Evolutionary conservation across 2,329 filamentous ascomycete genomes (phyloP).

Genomic region (Cladophialophora carrionii): DNA sequence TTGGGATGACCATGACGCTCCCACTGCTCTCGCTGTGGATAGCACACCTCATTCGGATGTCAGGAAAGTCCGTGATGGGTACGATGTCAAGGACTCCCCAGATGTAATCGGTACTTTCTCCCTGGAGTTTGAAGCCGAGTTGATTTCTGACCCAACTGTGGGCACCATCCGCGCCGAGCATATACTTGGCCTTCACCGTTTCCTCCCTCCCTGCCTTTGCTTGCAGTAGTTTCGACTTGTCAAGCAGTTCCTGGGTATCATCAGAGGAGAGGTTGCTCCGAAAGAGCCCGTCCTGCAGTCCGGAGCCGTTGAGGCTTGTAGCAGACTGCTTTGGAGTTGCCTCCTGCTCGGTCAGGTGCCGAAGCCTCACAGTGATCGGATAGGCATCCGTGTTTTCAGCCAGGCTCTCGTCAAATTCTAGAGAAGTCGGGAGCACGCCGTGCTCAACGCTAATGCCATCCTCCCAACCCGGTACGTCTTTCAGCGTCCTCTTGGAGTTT

Average conservation of each 20-base stretch:
- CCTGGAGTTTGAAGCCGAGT: conserved; percentile 60
- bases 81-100: conserved; percentile 58
- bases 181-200: conserved; percentile 43
- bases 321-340: conserved; percentile 55
- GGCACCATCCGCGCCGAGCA: conserved; percentile 71
- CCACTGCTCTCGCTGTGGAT: conserved; percentile 62
- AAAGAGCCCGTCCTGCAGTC: conserved; percentile 59
- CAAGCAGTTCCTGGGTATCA: conserved; percentile 60
- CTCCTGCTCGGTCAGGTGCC: conserved; percentile 62
- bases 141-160: conserved; percentile 67
- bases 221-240: conserved; percentile 43
- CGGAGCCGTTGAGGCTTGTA: conserved; percentile 41
- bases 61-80: conserved; percentile 61
- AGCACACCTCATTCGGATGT: conserved; percentile 62
- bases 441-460: conserved; percentile 58
- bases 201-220: conserved; percentile 53
- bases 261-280: conserved; percentile 62
- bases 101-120: conserved; percentile 54
- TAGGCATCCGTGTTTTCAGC: conserved; percentile 57
- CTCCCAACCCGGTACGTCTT: conserved; percentile 14
- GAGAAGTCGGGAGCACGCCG: conserved; percentile 58
- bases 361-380: conserved; percentile 63
- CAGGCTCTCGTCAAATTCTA: conserved; percentile 51
- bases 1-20: conserved; percentile 66
- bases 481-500: conserved; percentile 42